Evolutionary conservation across 1,284 basidiomycete species (phyloP).

Genomic region (Stygiomarasmius scandens): DNA sequence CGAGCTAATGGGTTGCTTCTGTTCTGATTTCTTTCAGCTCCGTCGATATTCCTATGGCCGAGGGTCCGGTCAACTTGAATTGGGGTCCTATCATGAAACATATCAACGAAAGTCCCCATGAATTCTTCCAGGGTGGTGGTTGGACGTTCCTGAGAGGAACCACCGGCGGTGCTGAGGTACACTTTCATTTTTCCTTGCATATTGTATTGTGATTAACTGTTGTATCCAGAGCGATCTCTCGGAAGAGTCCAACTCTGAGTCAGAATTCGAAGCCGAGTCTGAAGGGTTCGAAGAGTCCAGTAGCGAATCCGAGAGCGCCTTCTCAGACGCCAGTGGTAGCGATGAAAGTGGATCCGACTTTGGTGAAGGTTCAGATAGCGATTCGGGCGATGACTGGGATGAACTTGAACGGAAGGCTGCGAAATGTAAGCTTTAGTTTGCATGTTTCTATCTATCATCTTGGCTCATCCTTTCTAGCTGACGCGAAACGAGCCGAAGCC

Average conservation of each 20-base stretch:
- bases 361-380: constrained; percentile 66
- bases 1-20: constrained; percentile 8
- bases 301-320: constrained; percentile 59
- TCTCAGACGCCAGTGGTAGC: constrained; percentile 70
- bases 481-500: constrained; percentile 63
- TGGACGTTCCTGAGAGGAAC: constrained; percentile 88
- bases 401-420: constrained; percentile 91
- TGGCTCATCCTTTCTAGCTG: constrained; percentile 46
- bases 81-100: constrained; percentile 99
- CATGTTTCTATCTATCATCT: not conserved
- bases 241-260: constrained; percentile 73
- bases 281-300: constrained; percentile 55
- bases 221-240: constrained; percentile 66
- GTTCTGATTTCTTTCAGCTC: constrained; percentile 55
- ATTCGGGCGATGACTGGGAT: constrained; percentile 91
- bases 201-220: constrained; percentile 10
- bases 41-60: constrained; percentile 94
- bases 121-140: constrained; percentile 95
- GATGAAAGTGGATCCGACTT: constrained; percentile 70
- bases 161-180: constrained; percentile 68
- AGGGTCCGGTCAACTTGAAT: constrained; percentile 96
- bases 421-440: constrained; percentile 55
- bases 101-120: constrained; percentile 93
- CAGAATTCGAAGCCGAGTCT: constrained; percentile 76
- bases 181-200: constrained; percentile 18